Base-by-base conservation (phyloP, 2,329 filamentous ascomycete genomes). In the Aspergillus neoniger region DNA sequence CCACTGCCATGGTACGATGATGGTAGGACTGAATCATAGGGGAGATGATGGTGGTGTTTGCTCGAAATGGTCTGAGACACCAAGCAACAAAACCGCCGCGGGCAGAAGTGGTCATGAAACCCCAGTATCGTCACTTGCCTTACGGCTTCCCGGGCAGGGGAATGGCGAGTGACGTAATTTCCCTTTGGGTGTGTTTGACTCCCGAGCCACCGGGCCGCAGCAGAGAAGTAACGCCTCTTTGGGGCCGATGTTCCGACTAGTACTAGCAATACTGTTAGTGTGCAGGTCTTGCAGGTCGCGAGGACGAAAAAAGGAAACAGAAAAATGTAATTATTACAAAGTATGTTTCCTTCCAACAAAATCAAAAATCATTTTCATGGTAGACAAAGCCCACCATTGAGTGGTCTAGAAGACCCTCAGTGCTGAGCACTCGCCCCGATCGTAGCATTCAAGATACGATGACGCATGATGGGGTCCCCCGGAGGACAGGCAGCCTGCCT, bases 151-250 rank as follows among this genome's bases (percentile, higher is more conserved):
- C 47, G 47, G 47, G 25, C 25, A 50, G 47, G 23, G 47, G 15
- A 50, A 50, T 30, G 47, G 47, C 47, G 17, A 50, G 47, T 50
- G 47, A 50, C 47, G 47, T 50, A 50, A 50, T 50, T 50, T 43
- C 17, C 32, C 50, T 21, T 30, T 44, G 48, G 41, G 44, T 19
- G 32, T 49, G 32, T 49, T 55, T 41, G 51, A 55, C 39, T 59
- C 59, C 61, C 61, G 61, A 63, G 44, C 41, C 58, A 60, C 61
- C 61, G 61, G 61, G 44, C 61, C 61, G 61, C 58, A 58, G 54
- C 41, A 50, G 9, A 49, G 41, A 23, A 23, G 56, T 62, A 62
- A 67, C 60, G 60, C 63, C 64, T 63, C 65, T 61, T 55, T 58
- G 62, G 58, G 67, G 63, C 49, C 59, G 62, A 63, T 53, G 30